Evolutionary conservation across 2,329 filamentous ascomycete genomes (phyloP).

Genomic region (Aureobasidium sp.): DNA sequence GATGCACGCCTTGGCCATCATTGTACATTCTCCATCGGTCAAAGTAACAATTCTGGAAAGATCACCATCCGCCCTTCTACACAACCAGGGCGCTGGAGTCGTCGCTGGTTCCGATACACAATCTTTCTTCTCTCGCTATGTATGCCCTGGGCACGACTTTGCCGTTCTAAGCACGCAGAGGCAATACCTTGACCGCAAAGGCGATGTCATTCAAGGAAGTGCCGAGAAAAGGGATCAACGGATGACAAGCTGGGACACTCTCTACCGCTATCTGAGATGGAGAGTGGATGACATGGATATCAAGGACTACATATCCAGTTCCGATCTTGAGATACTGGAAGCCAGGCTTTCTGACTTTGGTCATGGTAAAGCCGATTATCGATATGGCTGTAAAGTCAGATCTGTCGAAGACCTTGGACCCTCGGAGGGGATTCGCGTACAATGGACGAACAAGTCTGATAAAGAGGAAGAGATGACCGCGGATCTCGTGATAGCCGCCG

Average conservation of each 20-base stretch:
- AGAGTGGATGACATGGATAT: slow-evolving; percentile 35
- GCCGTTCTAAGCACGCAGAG: slow-evolving; percentile 22
- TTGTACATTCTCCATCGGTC: slow-evolving; percentile 20
- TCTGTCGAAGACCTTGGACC: slow-evolving; percentile 18
- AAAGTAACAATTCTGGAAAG: slow-evolving; percentile 33
- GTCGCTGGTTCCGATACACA: slow-evolving; percentile 39
- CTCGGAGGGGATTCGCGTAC: slow-evolving; percentile 19
- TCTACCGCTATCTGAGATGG: slow-evolving; percentile 38
- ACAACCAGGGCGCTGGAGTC: slow-evolving; percentile 43
- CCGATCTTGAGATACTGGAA: not conserved
- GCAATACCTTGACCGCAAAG: slow-evolving; percentile 24
- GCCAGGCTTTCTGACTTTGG: not conserved
- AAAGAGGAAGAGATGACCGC: slow-evolving; percentile 18
- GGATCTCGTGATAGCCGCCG: slow-evolving; percentile 38
- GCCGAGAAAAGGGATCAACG: slow-evolving; percentile 30
- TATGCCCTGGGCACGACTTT: slow-evolving; percentile 29
- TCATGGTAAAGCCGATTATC: slow-evolving; percentile 21
- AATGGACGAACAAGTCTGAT: slow-evolving; percentile 21
- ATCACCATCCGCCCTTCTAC: slow-evolving; percentile 34
- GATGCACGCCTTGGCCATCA: slow-evolving; percentile 22
- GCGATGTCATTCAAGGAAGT: slow-evolving; percentile 22
- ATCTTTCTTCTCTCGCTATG: slow-evolving; percentile 35
- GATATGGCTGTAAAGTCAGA: slow-evolving; percentile 25
- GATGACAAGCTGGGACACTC: slow-evolving; percentile 44
- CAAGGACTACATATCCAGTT: slow-evolving; percentile 22